Evolutionary conservation across 2,329 filamentous ascomycete species (phyloP), one percentile per base, ranked within the genome.

Genomic region (Colletotrichum siamense): DNA sequence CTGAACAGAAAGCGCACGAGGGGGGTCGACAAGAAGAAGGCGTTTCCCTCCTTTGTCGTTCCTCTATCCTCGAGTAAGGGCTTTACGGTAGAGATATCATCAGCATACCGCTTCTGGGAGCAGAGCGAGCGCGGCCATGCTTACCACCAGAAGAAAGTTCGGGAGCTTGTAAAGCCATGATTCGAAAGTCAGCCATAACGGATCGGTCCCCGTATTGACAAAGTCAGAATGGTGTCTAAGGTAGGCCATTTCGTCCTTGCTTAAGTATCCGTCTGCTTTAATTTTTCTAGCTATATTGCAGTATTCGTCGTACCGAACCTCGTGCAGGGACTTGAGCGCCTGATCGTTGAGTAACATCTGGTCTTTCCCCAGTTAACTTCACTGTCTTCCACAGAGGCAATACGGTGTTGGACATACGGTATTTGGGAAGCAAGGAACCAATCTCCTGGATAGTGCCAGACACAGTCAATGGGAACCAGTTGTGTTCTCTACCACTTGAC

Each of bases 41-140:
- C 0, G 5, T 55, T 22, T 9, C 0, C 2, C 7, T 22, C 44
- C 8, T 55, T 32, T 9, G 1, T 15, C 10, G 26, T 22, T 15
- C 18, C 6, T 18, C 18, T 32, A 5, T 55, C 44, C 3, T 34
- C 28, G 3, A 67, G 52, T 4, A 55, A 1, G 1, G 44, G 28
- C 44, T 55, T 4, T 2, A 7, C 2, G 2, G 28, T 1, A 26
- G 9, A 18, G 2, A 10, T 0, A 8, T 13, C 0, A 30, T 55
- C 28, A 36, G 64, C 26, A 15, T 18, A 3, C 4, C 22, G 4
- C 6, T 4, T n/a, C 6, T 9, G 55, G 24, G 57, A 30, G 3
- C 3, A 9, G 18, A 16, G 5, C 10, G n/a, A n/a, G n/a, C n/a
- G n/a, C n/a, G n/a, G n/a, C n/a, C n/a, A n/a, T n/a, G n/a, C 49